Evolutionary conservation across 305 asterid species (phyloP).

Genomic region (Solanum hybrid): DNA sequence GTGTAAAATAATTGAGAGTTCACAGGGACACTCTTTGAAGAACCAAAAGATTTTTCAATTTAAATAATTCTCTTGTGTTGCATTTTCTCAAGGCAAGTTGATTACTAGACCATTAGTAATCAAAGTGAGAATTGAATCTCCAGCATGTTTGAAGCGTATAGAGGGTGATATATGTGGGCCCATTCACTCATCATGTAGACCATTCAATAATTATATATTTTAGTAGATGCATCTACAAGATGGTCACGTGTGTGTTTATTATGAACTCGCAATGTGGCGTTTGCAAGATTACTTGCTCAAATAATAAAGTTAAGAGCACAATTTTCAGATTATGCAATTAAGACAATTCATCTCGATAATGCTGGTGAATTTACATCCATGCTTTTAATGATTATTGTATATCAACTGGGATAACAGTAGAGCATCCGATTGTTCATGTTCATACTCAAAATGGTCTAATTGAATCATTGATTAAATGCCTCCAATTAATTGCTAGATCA

Average conservation of each 20-base stretch:
- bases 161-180: background rate
- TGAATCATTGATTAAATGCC: background rate
- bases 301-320: background rate
- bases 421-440: background rate
- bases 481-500: background rate
- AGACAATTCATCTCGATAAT: background rate
- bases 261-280: background rate
- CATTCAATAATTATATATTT: too few species aligned
- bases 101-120: background rate
- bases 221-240: background rate
- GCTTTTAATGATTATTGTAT: background rate
- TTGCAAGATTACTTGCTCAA: background rate
- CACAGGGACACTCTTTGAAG: background rate
- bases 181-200: background rate
- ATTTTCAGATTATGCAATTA: background rate
- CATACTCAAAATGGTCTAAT: background rate
- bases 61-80: background rate
- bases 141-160: background rate
- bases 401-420: background rate
- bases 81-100: background rate
- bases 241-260: background rate
- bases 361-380: background rate
- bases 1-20: background rate
- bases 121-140: background rate
- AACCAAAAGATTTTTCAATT: background rate